Evolutionary conservation across 2,329 filamentous ascomycete genomes (phyloP).

Genomic region (Huntiella savannae): DNA sequence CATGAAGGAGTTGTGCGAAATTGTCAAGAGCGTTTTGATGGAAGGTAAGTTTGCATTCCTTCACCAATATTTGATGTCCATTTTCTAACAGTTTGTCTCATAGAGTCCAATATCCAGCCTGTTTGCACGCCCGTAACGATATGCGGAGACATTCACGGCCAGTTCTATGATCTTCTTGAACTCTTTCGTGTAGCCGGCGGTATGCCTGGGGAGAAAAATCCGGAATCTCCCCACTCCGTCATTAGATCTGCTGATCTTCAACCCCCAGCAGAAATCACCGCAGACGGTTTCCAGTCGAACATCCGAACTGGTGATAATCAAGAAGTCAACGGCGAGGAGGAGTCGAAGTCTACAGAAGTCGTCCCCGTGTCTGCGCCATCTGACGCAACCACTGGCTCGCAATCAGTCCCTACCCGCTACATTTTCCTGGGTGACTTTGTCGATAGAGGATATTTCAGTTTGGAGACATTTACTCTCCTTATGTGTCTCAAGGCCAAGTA

Average conservation of each 20-base stretch:
- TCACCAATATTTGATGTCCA: background rate
- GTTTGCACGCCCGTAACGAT: slow-evolving; percentile 91
- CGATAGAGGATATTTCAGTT: slow-evolving; percentile 89
- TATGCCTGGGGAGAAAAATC: slow-evolving; percentile 60
- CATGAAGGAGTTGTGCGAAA: slow-evolving; percentile 98
- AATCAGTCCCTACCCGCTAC: slow-evolving; percentile 36
- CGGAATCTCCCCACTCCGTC: slow-evolving; percentile 46
- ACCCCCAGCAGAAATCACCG: slow-evolving; percentile 71
- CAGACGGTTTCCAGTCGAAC: slow-evolving; percentile 74
- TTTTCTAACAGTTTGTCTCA: background rate
- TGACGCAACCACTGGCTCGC: slow-evolving; percentile 21
- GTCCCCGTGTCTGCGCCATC: slow-evolving; percentile 14
- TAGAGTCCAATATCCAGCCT: slow-evolving; percentile 98
- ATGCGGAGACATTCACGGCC: slow-evolving; percentile 94
- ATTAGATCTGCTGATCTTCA: slow-evolving; percentile 88
- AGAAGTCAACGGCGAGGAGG: slow-evolving; percentile 27
- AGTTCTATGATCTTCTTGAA: slow-evolving; percentile 95
- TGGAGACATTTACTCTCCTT: slow-evolving; percentile 92
- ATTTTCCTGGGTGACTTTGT: slow-evolving; percentile 75
- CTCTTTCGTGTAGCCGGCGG: slow-evolving; percentile 91
- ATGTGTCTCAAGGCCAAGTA: slow-evolving; percentile 88
- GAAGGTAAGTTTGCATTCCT: slow-evolving; percentile 45
- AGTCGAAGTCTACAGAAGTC: slow-evolving; percentile 13
- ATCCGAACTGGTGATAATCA: slow-evolving; percentile 38
- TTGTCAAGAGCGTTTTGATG: slow-evolving; percentile 97